A percentile compares a stretch with the other conserved stretches of the same genome.
These are phyloP conservation scores for Candida boleticola DNA, from an alignment of 805 yeast genomes.

Conservation along the genomic window DNA sequence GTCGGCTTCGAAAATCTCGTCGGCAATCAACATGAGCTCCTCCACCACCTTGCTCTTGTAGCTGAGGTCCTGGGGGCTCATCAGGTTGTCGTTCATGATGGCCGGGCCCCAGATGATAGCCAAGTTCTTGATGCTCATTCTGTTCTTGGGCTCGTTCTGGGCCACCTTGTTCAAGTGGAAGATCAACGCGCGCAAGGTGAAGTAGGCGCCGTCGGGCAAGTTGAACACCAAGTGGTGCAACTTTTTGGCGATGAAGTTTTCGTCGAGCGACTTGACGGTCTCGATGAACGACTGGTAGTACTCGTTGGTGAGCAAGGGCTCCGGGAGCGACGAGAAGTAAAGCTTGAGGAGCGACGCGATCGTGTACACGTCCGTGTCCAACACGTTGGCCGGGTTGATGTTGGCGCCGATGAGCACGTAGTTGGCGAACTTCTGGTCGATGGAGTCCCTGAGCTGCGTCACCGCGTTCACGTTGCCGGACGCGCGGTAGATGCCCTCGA, in stretches of 20 bases:
- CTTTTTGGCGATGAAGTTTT: conserved; percentile 57
- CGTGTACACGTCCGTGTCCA: conserved; percentile 79
- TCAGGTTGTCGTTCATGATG: conserved; percentile 62
- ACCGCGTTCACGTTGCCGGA: conserved; percentile 77
- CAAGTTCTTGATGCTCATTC: conserved; percentile 80
- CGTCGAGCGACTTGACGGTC: conserved; percentile 55
- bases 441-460: conserved; percentile 65
- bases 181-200: conserved; percentile 79
- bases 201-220: conserved; percentile 92
- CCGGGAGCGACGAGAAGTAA: conserved; percentile 83
- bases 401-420: conserved; percentile 41
- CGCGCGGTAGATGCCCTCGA: conserved; percentile 88
- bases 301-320: conserved; percentile 71
- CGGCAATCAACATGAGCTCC: conserved; percentile 78
- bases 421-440: conserved; percentile 75
- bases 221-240: conserved; percentile 86
- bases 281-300: conserved; percentile 62
- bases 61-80: conserved; percentile 70
- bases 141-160: conserved; percentile 56
- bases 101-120: conserved; percentile 97
- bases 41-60: conserved; percentile 78
- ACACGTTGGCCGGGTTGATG: conserved; percentile 42
- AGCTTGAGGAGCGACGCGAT: conserved; percentile 86
- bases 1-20: conserved; percentile 61
- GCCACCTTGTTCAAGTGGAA: conserved; percentile 82